Percentiles rank a stretch among this genome's conserved stretches.
Evolutionary conservation across 2,329 filamentous ascomycete genomes (phyloP).

Genomic region (Aspergillus terreus): DNA sequence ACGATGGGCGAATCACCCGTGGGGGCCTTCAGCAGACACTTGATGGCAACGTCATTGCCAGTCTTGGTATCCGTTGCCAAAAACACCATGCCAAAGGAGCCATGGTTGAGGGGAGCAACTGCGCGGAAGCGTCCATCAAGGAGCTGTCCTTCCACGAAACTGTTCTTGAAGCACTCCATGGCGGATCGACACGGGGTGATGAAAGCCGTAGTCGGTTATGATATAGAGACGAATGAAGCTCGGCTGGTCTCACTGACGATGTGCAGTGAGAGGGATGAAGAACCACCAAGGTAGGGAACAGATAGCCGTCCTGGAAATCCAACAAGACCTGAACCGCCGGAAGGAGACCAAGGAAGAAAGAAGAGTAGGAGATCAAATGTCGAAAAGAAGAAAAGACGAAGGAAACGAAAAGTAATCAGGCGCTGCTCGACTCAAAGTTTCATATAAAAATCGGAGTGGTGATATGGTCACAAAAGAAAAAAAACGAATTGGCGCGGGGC

Average conservation of each 20-base stretch:
- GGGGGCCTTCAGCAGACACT: conserved; percentile 84
- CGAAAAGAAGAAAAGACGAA: conserved; percentile 19
- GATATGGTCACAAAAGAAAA: conserved; percentile 26
- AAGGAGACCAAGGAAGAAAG: conserved; percentile 12
- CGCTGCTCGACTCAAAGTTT: conserved; percentile 20
- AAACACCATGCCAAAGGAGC: conserved; percentile 98
- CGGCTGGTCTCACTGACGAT: too few relatives aligned
- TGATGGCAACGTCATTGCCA: conserved; percentile 82
- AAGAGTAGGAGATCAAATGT: conserved; percentile 18
- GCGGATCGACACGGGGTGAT: conserved; percentile 12
- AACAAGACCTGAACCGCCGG: conserved; percentile 19
- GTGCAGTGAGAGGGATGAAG: neutral
- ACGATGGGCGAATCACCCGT: conserved; percentile 58
- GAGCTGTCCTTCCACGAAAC: conserved; percentile 33
- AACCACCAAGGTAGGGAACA: conserved; percentile 26
- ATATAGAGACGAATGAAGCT: too few relatives aligned
- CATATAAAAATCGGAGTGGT: conserved; percentile 26
- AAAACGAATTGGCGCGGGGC: conserved; percentile 21
- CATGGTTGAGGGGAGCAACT: conserved; percentile 92
- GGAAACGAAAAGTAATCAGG: conserved; percentile 16
- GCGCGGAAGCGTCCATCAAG: conserved; percentile 76
- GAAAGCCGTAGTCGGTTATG: conserved; percentile 1
- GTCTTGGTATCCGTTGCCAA: conserved; percentile 77
- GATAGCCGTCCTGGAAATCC: conserved; percentile 21
- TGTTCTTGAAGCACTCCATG: conserved; percentile 35